phyloP scores from a whole-genome alignment of 495 filamentous ascomycete genomes.

The Penicillium daleae region DNA sequence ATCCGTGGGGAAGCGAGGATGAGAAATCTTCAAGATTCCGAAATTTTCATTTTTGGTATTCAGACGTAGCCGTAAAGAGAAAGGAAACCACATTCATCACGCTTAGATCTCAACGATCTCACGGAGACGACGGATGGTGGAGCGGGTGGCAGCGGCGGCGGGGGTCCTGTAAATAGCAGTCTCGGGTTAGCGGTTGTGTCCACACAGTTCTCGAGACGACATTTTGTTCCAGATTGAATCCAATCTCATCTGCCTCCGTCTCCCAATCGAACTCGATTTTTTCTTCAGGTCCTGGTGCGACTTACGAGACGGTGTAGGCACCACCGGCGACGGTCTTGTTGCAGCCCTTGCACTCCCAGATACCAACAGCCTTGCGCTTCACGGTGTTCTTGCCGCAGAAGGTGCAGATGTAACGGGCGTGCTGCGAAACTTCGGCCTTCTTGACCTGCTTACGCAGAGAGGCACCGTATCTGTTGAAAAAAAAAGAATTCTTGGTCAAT shows the following conservation, averaged over 20 bases:
- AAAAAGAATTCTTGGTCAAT: slow-evolving; percentile 32
- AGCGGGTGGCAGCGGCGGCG: slow-evolving; percentile 93
- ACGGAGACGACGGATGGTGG: slow-evolving; percentile 94
- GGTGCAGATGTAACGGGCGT: slow-evolving; percentile 84
- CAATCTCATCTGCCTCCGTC: background rate
- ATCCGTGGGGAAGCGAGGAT: slow-evolving; percentile 11
- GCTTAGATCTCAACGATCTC: slow-evolving; percentile 96
- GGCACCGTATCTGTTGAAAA: slow-evolving; percentile 82
- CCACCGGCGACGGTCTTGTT: slow-evolving; percentile 95
- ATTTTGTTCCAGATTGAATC: background rate
- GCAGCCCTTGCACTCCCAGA: slow-evolving; percentile 95
- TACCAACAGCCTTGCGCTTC: slow-evolving; percentile 88
- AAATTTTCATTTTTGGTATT: slow-evolving; percentile 51
- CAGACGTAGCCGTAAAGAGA: slow-evolving; percentile 45
- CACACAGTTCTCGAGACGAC: background rate
- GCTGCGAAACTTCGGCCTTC: slow-evolving; percentile 99
- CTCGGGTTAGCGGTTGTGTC: slow-evolving; percentile 25
- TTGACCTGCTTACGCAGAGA: slow-evolving; percentile 99
- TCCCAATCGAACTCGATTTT: background rate
- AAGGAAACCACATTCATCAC: slow-evolving; percentile 49
- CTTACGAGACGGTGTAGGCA: slow-evolving; percentile 96
- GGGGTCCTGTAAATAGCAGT: slow-evolving; percentile 69
- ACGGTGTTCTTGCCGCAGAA: slow-evolving; percentile 97
- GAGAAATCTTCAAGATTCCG: slow-evolving; percentile 40
- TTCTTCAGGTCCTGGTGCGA: slow-evolving; percentile 32